Evolutionary conservation across 495 filamentous ascomycete species (phyloP).

Genomic region (Baudoinia panamericana): DNA sequence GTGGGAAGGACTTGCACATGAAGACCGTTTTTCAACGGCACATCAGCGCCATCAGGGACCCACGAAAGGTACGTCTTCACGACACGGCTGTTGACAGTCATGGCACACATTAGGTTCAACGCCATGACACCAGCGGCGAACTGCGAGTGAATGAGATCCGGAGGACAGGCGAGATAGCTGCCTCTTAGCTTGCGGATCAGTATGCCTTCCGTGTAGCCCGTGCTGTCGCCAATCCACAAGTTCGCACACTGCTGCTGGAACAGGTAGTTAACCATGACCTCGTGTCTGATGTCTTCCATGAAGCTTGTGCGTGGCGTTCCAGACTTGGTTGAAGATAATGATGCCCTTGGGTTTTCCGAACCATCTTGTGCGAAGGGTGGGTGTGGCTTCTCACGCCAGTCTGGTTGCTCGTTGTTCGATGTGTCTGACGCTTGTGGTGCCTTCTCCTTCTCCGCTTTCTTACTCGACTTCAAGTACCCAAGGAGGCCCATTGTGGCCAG

Average conservation of each 20-base stretch:
- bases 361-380: background rate
- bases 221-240: constrained; percentile 57
- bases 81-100: constrained; percentile 64
- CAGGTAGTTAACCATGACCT: constrained; percentile 72
- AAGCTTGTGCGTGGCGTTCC: no score
- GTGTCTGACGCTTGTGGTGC: background rate
- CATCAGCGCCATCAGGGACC: constrained; percentile 56
- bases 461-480: constrained; percentile 12
- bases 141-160: constrained; percentile 41
- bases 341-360: no score
- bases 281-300: constrained; percentile 61
- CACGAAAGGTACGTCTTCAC: constrained; percentile 62
- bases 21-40: constrained; percentile 61
- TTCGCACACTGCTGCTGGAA: constrained; percentile 63
- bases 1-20: constrained; percentile 61
- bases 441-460: constrained; percentile 3
- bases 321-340: no score
- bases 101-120: constrained; percentile 41
- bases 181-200: constrained; percentile 52
- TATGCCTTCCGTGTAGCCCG: constrained; percentile 55
- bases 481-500: constrained; percentile 7
- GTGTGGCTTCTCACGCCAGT: constrained; percentile 9
- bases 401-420: background rate
- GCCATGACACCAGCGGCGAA: constrained; percentile 49
- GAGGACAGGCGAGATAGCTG: constrained; percentile 56